Evolutionary conservation across 495 filamentous ascomycete species (phyloP), one percentile per base, ranked within the genome.

Genomic region (Xylaria telfairii): DNA sequence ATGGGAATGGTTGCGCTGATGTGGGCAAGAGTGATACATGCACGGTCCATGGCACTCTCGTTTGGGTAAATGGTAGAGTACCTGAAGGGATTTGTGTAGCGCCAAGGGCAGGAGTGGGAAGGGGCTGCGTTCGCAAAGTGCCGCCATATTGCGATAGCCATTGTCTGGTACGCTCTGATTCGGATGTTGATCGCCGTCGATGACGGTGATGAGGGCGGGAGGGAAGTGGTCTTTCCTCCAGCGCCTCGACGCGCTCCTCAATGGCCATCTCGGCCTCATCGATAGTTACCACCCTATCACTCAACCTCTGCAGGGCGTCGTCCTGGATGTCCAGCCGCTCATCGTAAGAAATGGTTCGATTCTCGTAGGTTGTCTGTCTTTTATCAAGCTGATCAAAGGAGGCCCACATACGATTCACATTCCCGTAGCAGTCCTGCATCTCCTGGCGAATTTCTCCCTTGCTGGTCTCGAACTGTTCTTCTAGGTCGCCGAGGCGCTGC

Each of bases 21-120:
- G 82, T 83, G 13, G 86, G 86, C 1, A 88, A 81, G 32, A 88
- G 82, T 26, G 85, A 87, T 49, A 88, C 80, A 72, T 88, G 86
- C 30, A 87, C 86, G 7, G 86, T 88, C 86, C 86, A 88, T 12
- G 83, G 75, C 47, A 80, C 74, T 51, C 47, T 74, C 41, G 71
- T 67, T 47, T 76, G 71, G 44, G 41, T 72, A 28, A 62, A 73
- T 44, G 64, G 62, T 2, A 57, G 41, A 37, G 51, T 71, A 21
- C 67, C 53, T 15, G 72, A 54, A 41, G 72, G 60, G 39, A 56
- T 69, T 26, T 68, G 69, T 65, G 64, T 59, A 60, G 60, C 32
- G 42, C 65, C 68, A 37, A 30, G 47, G 26, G 65, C 32, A 51
- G 49, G 60, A 34, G 42, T 56, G 37, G 57, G 56, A 0, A 41